Base-by-base conservation (phyloP, 495 filamentous ascomycete species). In the Neurospora sp. region DNA sequence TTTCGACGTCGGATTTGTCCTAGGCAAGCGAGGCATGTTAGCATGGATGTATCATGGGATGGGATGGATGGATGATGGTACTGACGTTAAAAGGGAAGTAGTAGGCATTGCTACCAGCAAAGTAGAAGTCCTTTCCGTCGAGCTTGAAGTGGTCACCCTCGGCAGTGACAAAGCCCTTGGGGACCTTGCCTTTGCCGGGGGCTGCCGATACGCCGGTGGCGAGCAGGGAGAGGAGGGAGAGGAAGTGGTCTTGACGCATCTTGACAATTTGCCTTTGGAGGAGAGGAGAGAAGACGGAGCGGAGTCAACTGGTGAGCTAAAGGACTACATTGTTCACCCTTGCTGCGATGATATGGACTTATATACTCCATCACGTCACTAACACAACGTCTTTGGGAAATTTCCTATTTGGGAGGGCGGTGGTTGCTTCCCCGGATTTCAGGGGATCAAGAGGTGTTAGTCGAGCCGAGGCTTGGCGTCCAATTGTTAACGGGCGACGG, bases 81-180 rank as follows among this genome's bases (percentile, higher is more conserved):
- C 80, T 9, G 27, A 85, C 83, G 38, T 78, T 79, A 76, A 92
- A 92, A 0, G 86, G 85, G 40, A 93, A 87, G 85, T 91, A 93
- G 80, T 93, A 94, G 9, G 88, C 82, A 77, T 94, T 93, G 37
- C 88, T 89, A 3, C 92, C 91, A 3, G 89, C 88, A 80, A 88
- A 92, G 79, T 91, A 87, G 76, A 86, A 86, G n/a, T 86, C 86
- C 70, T 87, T 80, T 37, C 89, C 90, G 73, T 90, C 84, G 38
- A 92, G 87, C 75, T 84, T 85, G 81, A 93, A 92, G 40, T 88
- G 84, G 9, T 82, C 81, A 0, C 85, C 89, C 4, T 85, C 79
- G 1, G 84, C 85, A 5, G 81, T 84, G 16, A 88, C 82, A 69
- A 89, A 88, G 6, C 79, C 84, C 66, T 76, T 76, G 1, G 77